phyloP scores from a whole-genome alignment of 2,329 filamentous ascomycete species.

The Neocatenulostroma microsporum region DNA sequence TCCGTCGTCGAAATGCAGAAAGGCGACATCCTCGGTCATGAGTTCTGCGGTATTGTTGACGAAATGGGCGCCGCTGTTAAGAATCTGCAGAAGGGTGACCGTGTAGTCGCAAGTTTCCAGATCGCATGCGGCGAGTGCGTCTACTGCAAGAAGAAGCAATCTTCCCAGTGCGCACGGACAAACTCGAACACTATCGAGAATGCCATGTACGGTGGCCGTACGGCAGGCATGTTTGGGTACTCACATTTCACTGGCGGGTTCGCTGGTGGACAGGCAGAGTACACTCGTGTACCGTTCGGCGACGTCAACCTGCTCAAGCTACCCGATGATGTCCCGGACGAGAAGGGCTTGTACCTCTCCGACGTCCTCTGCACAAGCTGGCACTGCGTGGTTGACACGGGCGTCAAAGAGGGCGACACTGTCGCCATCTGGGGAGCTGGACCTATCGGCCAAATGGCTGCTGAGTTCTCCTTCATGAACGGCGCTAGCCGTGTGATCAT shows the following conservation, averaged over 20 bases:
- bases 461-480: constrained; percentile 58
- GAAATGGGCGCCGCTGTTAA: constrained; percentile 37
- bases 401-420: constrained; percentile 65
- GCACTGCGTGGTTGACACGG: constrained; percentile 75
- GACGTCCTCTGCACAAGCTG: constrained; percentile 75
- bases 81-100: constrained; percentile 37
- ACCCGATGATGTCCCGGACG: constrained; percentile 71
- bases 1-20: constrained; percentile 43
- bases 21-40: constrained; percentile 46
- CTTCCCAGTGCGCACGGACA: constrained; percentile 71
- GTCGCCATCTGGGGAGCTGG: constrained; percentile 85
- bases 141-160: constrained; percentile 71
- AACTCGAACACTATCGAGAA: constrained; percentile 65
- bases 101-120: constrained; percentile 81
- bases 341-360: constrained; percentile 73
- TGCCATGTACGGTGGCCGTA: constrained; percentile 70
- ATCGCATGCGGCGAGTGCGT: constrained; percentile 65
- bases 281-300: constrained; percentile 70
- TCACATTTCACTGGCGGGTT: constrained; percentile 74
- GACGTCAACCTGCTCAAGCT: constrained; percentile 75
- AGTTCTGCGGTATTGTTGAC: constrained; percentile 46
- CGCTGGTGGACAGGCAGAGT: constrained; percentile 81
- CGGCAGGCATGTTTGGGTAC: constrained; percentile 57
- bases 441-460: constrained; percentile 74
- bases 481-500: constrained; percentile 70